Evolutionary conservation across 805 yeast genomes (phyloP).

Genomic region (Teunomyces atbi): DNA sequence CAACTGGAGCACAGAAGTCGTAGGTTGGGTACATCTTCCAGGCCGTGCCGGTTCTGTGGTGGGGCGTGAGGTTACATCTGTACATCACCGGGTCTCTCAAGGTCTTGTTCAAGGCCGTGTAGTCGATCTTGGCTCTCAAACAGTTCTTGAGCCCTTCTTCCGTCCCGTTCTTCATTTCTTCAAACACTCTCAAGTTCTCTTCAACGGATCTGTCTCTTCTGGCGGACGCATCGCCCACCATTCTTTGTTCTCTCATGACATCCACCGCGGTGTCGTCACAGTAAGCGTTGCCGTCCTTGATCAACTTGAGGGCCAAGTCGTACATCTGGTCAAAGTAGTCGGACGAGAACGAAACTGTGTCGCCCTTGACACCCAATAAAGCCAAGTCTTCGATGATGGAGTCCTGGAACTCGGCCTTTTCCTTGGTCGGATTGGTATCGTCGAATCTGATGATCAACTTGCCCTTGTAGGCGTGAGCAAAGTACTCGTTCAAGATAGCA

Average conservation of each 20-base stretch:
- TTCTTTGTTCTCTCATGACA: constrained; percentile 97
- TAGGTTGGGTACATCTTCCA: constrained; percentile 99
- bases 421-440: constrained; percentile 97
- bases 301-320: constrained; percentile 78
- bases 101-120: constrained; percentile 87
- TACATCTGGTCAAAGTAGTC: constrained; percentile 93
- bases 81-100: constrained; percentile 97
- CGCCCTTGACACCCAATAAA: constrained; percentile 91
- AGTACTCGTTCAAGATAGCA: constrained; percentile 92
- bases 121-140: constrained; percentile 95
- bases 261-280: constrained; percentile 96
- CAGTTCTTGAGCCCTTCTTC: constrained; percentile 91
- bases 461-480: constrained; percentile 94
- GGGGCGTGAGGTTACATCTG: constrained; percentile 97
- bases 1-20: constrained; percentile 98
- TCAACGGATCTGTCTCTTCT: constrained; percentile 93
- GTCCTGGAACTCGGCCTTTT: constrained; percentile 91
- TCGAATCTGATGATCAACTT: constrained; percentile 95
- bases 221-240: constrained; percentile 90
- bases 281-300: constrained; percentile 95
- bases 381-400: constrained; percentile 90
- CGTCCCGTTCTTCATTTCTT: constrained; percentile 92
- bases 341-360: constrained; percentile 81
- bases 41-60: constrained; percentile 87
- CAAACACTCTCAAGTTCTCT: constrained; percentile 84